Conservation (phyloP, 805 yeast genomes). For the Starmerella floris region DNA sequence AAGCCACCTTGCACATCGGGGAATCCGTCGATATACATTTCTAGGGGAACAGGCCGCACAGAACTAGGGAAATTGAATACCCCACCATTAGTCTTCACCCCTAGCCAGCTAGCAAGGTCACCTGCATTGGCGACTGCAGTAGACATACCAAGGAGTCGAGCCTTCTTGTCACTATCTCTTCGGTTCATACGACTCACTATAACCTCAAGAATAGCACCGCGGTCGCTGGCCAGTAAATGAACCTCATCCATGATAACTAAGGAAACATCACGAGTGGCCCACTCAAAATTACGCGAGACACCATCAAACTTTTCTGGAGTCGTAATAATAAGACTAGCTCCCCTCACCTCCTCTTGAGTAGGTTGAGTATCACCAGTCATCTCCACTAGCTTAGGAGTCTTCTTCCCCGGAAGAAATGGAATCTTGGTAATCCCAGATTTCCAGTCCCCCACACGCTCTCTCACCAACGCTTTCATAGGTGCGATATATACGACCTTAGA, state of each 20-base stretch:
- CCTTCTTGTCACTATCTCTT: slow-evolving; percentile 46
- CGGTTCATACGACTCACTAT: slow-evolving; percentile 80
- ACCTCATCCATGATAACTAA: slow-evolving; percentile 77
- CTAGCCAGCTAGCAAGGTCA: slow-evolving; percentile 78
- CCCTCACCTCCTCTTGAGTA: slow-evolving; percentile 48
- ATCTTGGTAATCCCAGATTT: slow-evolving; percentile 26
- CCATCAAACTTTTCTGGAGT: slow-evolving; percentile 85
- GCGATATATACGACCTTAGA: slow-evolving; percentile 76
- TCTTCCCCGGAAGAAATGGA: slow-evolving; percentile 14
- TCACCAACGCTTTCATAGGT: slow-evolving; percentile 76
- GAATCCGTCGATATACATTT: slow-evolving; percentile 78
- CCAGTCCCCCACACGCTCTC: slow-evolving; percentile 81
- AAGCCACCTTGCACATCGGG: slow-evolving; percentile 63
- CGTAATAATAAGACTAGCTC: slow-evolving; percentile 64
- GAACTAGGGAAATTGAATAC: slow-evolving; percentile 69
- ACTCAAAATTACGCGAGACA: slow-evolving; percentile 52
- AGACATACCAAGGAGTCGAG: slow-evolving; percentile 62
- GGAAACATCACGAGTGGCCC: slow-evolving; percentile 70
- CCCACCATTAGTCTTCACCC: slow-evolving; percentile 43
- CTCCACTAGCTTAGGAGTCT: slow-evolving; percentile 44
- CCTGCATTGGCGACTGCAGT: slow-evolving; percentile 78
- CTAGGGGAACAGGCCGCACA: slow-evolving; percentile 73
- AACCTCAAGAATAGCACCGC: slow-evolving; percentile 79
- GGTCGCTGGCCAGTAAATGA: slow-evolving; percentile 68
- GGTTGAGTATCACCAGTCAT: slow-evolving; percentile 76